Evolutionary conservation across 2,329 filamentous ascomycete species (phyloP).

Genomic region (Nemania bipapillata): DNA sequence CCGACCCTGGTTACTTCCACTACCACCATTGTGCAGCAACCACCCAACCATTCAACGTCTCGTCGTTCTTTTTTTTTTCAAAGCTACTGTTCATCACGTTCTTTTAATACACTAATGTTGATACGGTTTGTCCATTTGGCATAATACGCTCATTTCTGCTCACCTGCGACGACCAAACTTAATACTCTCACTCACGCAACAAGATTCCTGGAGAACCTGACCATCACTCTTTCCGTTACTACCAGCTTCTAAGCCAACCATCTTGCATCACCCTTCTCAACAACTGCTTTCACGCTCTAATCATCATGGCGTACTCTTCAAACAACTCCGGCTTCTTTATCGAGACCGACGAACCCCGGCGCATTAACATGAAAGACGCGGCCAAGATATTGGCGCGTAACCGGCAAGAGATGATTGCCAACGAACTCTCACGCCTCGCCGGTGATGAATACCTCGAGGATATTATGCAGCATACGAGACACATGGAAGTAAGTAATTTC

Average conservation of each 20-base stretch:
- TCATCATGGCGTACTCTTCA: constrained; percentile 61
- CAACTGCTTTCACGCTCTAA: constrained; percentile 34
- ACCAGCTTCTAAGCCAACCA: constrained; percentile 44
- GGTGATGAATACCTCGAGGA: constrained; percentile 94
- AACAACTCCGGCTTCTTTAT: constrained; percentile 65
- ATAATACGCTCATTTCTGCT: constrained; percentile 58
- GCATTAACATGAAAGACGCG: constrained; percentile 77
- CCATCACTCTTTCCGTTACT: constrained; percentile 58
- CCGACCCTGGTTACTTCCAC: constrained; percentile 54
- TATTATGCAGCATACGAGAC: constrained; percentile 90
- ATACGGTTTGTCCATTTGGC: constrained; percentile 59
- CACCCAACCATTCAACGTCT: constrained; percentile 62
- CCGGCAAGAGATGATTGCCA: constrained; percentile 86
- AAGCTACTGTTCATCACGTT: constrained; percentile 63
- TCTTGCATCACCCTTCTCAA: constrained; percentile 48
- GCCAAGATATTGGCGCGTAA: constrained; percentile 81
- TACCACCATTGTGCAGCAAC: constrained; percentile 58
- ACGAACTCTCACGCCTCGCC: constrained; percentile 85
- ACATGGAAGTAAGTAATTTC: constrained; percentile 79
- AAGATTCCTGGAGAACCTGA: constrained; percentile 66
- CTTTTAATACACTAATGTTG: constrained; percentile 70
- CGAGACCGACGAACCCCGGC: constrained; percentile 65
- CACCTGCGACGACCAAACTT: constrained; percentile 52
- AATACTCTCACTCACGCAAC: constrained; percentile 50
- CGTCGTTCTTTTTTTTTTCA: constrained; percentile 67